A percentile compares a stretch with the other conserved stretches of the same genome.
phyloP scores from a whole-genome alignment of 352 stramenopile genomes.

The Globisporangium iwayamae region DNA sequence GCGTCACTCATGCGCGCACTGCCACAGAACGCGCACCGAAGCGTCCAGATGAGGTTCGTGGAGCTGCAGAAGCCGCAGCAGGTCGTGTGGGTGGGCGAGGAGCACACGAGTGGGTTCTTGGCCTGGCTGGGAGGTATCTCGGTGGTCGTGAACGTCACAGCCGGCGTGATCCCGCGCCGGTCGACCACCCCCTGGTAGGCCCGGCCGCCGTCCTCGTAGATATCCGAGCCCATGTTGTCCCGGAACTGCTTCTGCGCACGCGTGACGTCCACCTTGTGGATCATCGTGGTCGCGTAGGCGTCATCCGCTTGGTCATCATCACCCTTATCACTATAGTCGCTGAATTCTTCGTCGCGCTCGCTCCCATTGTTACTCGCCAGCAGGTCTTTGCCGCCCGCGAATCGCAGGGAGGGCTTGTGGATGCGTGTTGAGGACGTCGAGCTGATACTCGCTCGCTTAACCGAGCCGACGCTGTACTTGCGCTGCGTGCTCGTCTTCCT shows the following conservation, averaged over 20 bases:
- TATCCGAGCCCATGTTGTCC: slow-evolving; percentile 20
- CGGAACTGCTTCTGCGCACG: slow-evolving; percentile 25
- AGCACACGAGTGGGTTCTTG: slow-evolving; percentile 33
- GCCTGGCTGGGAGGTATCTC: slow-evolving; percentile 50
- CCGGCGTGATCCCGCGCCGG: slow-evolving; percentile 55
- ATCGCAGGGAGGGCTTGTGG: slow-evolving; percentile 4
- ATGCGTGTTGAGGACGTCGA: background rate
- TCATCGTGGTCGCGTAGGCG: slow-evolving; percentile 13
- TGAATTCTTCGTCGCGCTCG: background rate
- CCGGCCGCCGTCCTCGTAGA: slow-evolving; percentile 45
- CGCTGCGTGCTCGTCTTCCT: slow-evolving; percentile 7
- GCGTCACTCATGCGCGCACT: slow-evolving; percentile 69
- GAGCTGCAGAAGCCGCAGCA: slow-evolving; percentile 72
- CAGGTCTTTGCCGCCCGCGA: slow-evolving; percentile 4
- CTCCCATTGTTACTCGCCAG: background rate
- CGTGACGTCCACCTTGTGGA: slow-evolving; percentile 11
- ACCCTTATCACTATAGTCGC: background rate
- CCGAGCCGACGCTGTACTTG: slow-evolving; percentile 9
- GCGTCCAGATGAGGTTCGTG: slow-evolving; percentile 62
- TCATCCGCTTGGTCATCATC: slow-evolving; percentile 6
- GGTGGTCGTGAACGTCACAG: slow-evolving; percentile 54
- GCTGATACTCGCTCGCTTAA: slow-evolving; percentile 11
- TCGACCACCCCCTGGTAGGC: slow-evolving; percentile 45
- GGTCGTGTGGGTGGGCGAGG: slow-evolving; percentile 18
- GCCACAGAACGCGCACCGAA: slow-evolving; percentile 70